Conservation (phyloP, 495 filamentous ascomycete genomes). For the Aspergillus diversus region DNA sequence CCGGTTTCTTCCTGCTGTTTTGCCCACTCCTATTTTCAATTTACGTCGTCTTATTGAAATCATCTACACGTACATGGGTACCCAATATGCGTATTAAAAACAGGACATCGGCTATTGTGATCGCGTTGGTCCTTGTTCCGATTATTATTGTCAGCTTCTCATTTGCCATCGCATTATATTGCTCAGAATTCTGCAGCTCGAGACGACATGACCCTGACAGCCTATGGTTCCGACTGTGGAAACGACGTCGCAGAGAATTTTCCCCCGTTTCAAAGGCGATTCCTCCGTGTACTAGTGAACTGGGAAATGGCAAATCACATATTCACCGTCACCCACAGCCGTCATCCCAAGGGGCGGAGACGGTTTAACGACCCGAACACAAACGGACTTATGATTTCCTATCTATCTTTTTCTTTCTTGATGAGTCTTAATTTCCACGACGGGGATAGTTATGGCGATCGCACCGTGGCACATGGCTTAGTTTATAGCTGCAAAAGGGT, state of each 20-base stretch:
- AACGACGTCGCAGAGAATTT: slow-evolving; percentile 7
- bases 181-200: slow-evolving; percentile 42
- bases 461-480: too few species aligned
- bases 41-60: slow-evolving; percentile 13
- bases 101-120: slow-evolving; percentile 46
- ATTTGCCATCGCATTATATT: slow-evolving; percentile 51
- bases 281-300: not conserved
- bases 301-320: not conserved
- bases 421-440: too few species aligned
- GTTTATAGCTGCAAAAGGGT: too few species aligned
- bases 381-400: not conserved
- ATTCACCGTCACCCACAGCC: not conserved
- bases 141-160: slow-evolving; percentile 49
- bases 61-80: slow-evolving; percentile 33
- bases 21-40: not conserved
- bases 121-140: slow-evolving; percentile 59
- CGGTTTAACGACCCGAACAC: not conserved
- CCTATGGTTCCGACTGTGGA: slow-evolving; percentile 20
- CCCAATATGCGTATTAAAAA: slow-evolving; percentile 35
- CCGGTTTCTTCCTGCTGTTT: too few species aligned
- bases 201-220: slow-evolving; percentile 15
- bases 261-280: not conserved
- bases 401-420: too few species aligned
- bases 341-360: not conserved
- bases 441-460: too few species aligned